phyloP scores from a whole-genome alignment of 2,329 filamentous ascomycete genomes.

The Onygenales sp. region DNA sequence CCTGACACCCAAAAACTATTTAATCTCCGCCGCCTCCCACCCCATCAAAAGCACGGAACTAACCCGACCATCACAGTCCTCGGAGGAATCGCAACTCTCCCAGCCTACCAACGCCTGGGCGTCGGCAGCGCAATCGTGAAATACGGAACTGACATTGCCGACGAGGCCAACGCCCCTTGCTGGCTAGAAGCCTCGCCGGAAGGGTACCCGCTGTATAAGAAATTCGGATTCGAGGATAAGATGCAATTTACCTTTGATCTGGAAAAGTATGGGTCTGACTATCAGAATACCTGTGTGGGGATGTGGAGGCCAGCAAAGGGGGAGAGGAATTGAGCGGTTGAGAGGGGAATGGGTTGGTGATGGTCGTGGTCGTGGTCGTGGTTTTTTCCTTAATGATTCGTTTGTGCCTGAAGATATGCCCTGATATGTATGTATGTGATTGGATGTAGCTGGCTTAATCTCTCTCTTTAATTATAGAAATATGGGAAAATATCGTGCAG shows the following conservation, averaged over 20 bases:
- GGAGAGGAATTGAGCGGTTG: background rate
- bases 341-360: background rate
- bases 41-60: background rate
- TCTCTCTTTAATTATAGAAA: no score
- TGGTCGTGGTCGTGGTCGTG: background rate
- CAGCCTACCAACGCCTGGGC: constrained; percentile 18
- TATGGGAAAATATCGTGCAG: no score
- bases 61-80: constrained; percentile 17
- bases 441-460: no score
- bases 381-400: background rate
- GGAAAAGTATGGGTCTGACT: constrained; percentile 12
- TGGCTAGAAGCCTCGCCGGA: constrained; percentile 18
- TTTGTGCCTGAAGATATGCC: no score
- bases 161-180: constrained; percentile 13
- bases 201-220: constrained; percentile 19
- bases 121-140: constrained; percentile 18
- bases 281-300: constrained; percentile 8
- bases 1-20: background rate
- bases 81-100: constrained; percentile 23
- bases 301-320: constrained; percentile 4
- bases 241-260: constrained; percentile 9
- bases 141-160: constrained; percentile 15
- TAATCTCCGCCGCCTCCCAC: background rate
- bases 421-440: no score
- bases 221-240: constrained; percentile 19